phyloP scores from a whole-genome alignment of 1,284 basidiomycete genomes.

The Boletellus dicymbophilus region DNA sequence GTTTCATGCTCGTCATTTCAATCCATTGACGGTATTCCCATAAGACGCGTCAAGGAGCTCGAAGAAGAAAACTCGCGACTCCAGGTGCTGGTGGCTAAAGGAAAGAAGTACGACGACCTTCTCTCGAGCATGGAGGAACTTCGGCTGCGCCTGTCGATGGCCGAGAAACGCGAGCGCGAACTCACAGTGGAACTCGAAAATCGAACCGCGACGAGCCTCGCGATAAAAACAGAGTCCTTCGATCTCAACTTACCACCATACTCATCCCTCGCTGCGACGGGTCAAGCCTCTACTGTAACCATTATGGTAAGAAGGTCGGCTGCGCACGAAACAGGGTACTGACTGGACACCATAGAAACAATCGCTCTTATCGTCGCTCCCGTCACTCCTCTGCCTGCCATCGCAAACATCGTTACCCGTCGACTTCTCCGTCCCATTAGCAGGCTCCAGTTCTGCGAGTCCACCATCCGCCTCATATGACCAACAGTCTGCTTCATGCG shows the following conservation, averaged over 20 bases:
- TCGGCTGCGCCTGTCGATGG: slow-evolving; percentile 60
- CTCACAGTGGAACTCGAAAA: slow-evolving; percentile 60
- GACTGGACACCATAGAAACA: slow-evolving; percentile 38
- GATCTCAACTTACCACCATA: slow-evolving; percentile 45
- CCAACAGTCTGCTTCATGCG: slow-evolving; percentile 53
- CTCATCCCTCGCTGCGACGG: slow-evolving; percentile 41
- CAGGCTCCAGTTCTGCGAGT: slow-evolving; percentile 37
- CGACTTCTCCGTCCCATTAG: slow-evolving; percentile 54
- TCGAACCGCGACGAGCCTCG: slow-evolving; percentile 34
- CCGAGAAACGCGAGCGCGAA: slow-evolving; percentile 64
- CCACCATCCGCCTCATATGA: slow-evolving; percentile 49
- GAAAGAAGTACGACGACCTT: slow-evolving; percentile 39
- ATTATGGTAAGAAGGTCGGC: slow-evolving; percentile 58
- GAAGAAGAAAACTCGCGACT: slow-evolving; percentile 79
- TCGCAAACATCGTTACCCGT: slow-evolving; percentile 53
- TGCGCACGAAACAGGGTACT: slow-evolving; percentile 15
- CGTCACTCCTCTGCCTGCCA: slow-evolving; percentile 69
- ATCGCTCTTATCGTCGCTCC: slow-evolving; percentile 72
- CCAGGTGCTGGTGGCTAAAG: slow-evolving; percentile 50
- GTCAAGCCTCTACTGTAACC: slow-evolving; percentile 61
- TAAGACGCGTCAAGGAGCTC: slow-evolving; percentile 49
- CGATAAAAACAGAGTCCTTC: slow-evolving; percentile 56
- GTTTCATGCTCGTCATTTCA: slow-evolving; percentile 20
- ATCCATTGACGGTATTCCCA: slow-evolving; percentile 19
- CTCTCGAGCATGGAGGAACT: slow-evolving; percentile 65